Evolutionary conservation across 1,284 basidiomycete species (phyloP).

Genomic region (Ceratobasidium sp.): DNA sequence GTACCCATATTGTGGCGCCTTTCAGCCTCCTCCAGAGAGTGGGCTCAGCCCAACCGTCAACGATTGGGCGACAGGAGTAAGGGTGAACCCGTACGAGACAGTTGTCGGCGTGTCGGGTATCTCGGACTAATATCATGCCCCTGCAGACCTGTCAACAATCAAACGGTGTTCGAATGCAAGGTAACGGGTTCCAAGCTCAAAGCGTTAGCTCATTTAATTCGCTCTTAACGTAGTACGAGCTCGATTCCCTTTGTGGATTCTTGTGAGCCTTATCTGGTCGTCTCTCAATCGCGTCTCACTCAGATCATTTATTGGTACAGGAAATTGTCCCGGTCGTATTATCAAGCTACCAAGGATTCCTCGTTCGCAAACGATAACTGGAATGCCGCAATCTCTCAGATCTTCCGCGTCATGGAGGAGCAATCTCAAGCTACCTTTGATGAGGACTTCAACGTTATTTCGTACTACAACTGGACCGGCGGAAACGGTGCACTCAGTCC

Average conservation of each 20-base stretch:
- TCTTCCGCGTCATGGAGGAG: slow-evolving; percentile 80
- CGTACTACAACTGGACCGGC: slow-evolving; percentile 85
- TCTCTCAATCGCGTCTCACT: not conserved
- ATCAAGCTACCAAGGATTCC: slow-evolving; percentile 73
- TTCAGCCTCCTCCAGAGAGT: slow-evolving; percentile 81
- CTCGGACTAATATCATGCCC: slow-evolving; percentile 21
- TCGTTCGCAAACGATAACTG: slow-evolving; percentile 80
- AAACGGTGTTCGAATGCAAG: slow-evolving; percentile 83
- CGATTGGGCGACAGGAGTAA: slow-evolving; percentile 73
- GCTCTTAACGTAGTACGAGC: slow-evolving; percentile 68
- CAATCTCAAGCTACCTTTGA: slow-evolving; percentile 81
- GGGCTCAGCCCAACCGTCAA: slow-evolving; percentile 73
- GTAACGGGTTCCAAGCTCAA: slow-evolving; percentile 55
- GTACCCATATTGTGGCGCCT: slow-evolving; percentile 81
- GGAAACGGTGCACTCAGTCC: slow-evolving; percentile 72
- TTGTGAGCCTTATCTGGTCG: slow-evolving; percentile 55
- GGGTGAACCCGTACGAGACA: slow-evolving; percentile 73
- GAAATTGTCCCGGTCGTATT: slow-evolving; percentile 80
- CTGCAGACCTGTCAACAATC: slow-evolving; percentile 72
- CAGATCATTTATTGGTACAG: not conserved
- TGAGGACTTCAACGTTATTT: slow-evolving; percentile 75
- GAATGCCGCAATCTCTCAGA: slow-evolving; percentile 75
- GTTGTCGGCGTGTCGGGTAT: not conserved
- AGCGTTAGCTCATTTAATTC: not conserved
- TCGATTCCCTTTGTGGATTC: slow-evolving; percentile 81